A percentile compares a stretch with the other conserved stretches of the same genome.
phyloP scores from a whole-genome alignment of 768 basidiomycete genomes.

The Psilocybe tampanensis region DNA sequence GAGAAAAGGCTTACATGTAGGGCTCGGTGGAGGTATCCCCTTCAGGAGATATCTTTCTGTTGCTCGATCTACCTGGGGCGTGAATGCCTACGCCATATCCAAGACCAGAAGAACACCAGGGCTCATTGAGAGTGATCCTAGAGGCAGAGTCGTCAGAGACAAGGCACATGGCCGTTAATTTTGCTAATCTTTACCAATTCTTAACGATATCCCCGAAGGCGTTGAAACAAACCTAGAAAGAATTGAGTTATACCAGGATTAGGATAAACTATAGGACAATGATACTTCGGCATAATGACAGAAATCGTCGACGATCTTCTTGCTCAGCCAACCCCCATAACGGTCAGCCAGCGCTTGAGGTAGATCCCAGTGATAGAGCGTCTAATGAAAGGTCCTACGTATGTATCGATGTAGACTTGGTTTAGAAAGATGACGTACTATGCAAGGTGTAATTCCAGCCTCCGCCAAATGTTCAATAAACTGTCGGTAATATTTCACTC shows the following conservation, averaged over 20 bases:
- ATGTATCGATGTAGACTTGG: conserved; percentile 17
- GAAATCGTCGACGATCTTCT: conserved; percentile 64
- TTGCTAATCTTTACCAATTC: conserved; percentile 54
- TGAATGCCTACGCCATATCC: conserved; percentile 69
- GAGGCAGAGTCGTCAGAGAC: neutral
- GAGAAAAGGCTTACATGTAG: conserved; percentile 51
- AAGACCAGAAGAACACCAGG: conserved; percentile 64
- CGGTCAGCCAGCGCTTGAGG: conserved; percentile 72
- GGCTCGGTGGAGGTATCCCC: conserved; percentile 66
- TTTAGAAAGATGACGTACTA: conserved; percentile 37
- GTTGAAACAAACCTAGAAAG: conserved; percentile 59
- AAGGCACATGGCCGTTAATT: neutral
- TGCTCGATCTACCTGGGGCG: conserved; percentile 69
- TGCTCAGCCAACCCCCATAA: conserved; percentile 78
- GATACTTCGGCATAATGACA: conserved; percentile 57
- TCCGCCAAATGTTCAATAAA: conserved; percentile 66
- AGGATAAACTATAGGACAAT: neutral
- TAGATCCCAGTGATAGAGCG: conserved; percentile 78
- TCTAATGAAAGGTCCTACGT: conserved; percentile 36
- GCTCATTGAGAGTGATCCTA: conserved; percentile 77
- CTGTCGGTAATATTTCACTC: conserved; percentile 66
- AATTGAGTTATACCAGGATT: neutral
- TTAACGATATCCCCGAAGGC: conserved; percentile 75
- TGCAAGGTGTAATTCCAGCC: conserved; percentile 62
- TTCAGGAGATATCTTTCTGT: conserved; percentile 53